Conservation (phyloP, 192 early-diverging fungal species). For the Umbelopsis vinacea region DNA sequence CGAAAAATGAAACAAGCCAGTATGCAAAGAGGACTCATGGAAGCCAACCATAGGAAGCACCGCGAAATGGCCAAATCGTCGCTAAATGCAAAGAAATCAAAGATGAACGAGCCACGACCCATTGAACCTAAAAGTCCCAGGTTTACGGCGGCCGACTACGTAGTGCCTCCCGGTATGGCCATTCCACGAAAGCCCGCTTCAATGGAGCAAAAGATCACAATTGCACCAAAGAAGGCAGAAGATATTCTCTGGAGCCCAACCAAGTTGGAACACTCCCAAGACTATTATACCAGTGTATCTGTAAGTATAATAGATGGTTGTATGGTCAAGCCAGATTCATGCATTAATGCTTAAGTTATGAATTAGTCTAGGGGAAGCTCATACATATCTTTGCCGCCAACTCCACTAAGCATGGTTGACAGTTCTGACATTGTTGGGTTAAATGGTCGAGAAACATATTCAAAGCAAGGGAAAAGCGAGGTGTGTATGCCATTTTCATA, state of each 20-base stretch:
- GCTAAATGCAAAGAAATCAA: background rate
- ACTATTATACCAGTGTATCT: background rate
- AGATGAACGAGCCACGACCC: background rate
- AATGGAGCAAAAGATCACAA: background rate
- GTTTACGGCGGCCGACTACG: background rate
- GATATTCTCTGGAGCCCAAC: background rate
- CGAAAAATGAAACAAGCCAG: background rate
- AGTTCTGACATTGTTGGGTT: background rate
- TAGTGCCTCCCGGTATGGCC: constrained; percentile 4
- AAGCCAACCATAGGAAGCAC: constrained; percentile 9
- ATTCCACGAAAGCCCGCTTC: constrained; percentile 9
- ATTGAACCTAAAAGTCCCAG: background rate
- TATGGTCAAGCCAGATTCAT: background rate
- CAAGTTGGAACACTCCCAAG: background rate
- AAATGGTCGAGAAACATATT: background rate
- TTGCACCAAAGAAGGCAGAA: background rate
- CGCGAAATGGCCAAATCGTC: constrained; percentile 12
- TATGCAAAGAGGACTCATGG: background rate
- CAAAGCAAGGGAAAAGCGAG: background rate
- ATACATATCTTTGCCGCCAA: constrained; percentile 7
- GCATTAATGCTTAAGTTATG: background rate
- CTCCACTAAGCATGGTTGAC: constrained; percentile 11
- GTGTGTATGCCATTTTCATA: too few relatives aligned
- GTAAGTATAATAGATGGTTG: background rate
- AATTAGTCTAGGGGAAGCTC: background rate